Percentiles rank a stretch among this genome's conserved stretches.
Conservation (phyloP, 352 stramenopile species). For the Phytophthora rubi region DNA sequence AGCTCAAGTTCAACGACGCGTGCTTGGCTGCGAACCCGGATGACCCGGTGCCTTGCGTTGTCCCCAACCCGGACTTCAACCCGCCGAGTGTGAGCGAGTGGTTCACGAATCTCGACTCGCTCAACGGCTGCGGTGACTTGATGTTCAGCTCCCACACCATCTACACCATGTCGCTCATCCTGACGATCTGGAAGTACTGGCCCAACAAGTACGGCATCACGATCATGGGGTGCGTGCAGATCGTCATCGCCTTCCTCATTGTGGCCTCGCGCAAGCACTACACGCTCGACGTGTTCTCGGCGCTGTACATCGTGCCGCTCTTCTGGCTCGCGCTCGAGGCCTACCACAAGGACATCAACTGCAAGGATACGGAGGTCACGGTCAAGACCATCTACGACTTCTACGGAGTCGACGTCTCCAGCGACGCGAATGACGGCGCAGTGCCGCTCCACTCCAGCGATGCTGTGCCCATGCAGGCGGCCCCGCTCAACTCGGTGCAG, state of each 20-base stretch:
- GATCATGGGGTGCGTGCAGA: conserved; percentile 80
- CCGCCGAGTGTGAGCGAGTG: conserved; percentile 54
- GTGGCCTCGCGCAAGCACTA: conserved; percentile 92
- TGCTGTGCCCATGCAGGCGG: conserved; percentile 1
- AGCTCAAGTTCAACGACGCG: conserved; percentile 69
- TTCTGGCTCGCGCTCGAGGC: conserved; percentile 85
- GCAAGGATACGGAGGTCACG: conserved; percentile 74
- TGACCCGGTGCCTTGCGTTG: conserved; percentile 58
- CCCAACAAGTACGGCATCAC: conserved; percentile 75
- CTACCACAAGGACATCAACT: conserved; percentile 85
- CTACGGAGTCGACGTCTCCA: conserved; percentile 57
- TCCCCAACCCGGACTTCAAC: conserved; percentile 78
- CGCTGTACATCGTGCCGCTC: conserved; percentile 89
- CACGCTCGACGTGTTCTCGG: conserved; percentile 89
- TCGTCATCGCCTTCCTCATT: conserved; percentile 89
- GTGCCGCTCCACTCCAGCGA: conserved; percentile 31
- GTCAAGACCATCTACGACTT: conserved; percentile 71
- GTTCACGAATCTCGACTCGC: conserved; percentile 78
- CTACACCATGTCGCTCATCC: conserved; percentile 90
- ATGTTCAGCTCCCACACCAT: conserved; percentile 95
- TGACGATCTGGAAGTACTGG: conserved; percentile 90
- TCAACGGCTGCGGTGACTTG: conserved; percentile 90
- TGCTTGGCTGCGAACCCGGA: conserved; percentile 64
- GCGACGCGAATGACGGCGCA: conserved; percentile 32
- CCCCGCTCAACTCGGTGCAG: conserved; percentile 38